Evolutionary conservation across 2,329 filamentous ascomycete species (phyloP).

Genomic region (Fusarium equiseti): DNA sequence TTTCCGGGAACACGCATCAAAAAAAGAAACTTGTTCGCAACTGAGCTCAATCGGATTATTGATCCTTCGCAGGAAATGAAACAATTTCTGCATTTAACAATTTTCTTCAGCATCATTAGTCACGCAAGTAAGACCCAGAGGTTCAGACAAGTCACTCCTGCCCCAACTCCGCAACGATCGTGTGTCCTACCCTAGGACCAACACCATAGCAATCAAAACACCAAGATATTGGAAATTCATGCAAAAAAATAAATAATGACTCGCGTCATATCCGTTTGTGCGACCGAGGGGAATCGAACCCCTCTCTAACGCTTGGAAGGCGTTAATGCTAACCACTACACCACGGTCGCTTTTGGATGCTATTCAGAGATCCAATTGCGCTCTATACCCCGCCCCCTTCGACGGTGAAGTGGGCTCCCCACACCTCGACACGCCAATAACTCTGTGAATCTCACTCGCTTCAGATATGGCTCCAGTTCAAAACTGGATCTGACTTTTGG

Average conservation of each 20-base stretch:
- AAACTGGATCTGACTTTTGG: background rate
- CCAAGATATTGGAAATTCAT: fast-evolving
- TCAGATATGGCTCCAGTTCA: background rate
- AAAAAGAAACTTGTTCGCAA: fast-evolving
- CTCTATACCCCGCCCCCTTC: too few relatives aligned
- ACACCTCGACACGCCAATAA: background rate
- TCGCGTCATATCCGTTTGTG: background rate
- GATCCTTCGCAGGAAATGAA: too few relatives aligned
- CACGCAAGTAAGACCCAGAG: too few relatives aligned
- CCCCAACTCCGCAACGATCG: too few relatives aligned
- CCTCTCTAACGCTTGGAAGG: constrained; percentile 31
- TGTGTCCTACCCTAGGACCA: background rate
- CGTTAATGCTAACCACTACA: constrained; percentile 34
- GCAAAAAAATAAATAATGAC: background rate
- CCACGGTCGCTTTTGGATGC: constrained; percentile 15
- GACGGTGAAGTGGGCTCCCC: too few relatives aligned
- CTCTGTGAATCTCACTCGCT: background rate
- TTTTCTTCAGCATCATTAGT: too few relatives aligned
- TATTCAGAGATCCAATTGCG: background rate
- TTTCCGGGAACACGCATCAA: too few relatives aligned
- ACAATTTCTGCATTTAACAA: too few relatives aligned
- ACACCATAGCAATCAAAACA: too few relatives aligned
- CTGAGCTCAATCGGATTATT: too few relatives aligned
- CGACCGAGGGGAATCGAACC: constrained; percentile 27
- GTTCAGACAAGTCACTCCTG: background rate